Percentiles rank a stretch among this genome's conserved stretches.
Conservation (phyloP, 208 protist genomes). For the Acanthamoeba lenticulata region DNA sequence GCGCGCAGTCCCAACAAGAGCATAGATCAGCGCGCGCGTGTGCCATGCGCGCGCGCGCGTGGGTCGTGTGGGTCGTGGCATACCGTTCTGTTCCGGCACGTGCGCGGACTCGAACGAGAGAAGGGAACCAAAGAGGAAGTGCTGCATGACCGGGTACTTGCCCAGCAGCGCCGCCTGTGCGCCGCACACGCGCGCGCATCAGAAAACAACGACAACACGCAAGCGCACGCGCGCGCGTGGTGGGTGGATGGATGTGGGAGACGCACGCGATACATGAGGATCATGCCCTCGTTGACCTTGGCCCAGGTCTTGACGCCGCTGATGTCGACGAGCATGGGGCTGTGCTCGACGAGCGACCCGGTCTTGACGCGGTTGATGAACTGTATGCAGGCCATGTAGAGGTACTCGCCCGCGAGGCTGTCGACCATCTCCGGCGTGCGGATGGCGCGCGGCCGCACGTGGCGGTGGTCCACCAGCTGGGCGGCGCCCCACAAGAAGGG, state of each 20-base stretch:
- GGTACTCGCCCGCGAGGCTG: slow-evolving; percentile 80
- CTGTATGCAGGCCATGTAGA: slow-evolving; percentile 89
- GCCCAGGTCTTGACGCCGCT: slow-evolving; percentile 70
- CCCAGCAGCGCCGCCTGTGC: slow-evolving; percentile 70
- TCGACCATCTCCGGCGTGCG: slow-evolving; percentile 53
- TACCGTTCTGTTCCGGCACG: not conserved
- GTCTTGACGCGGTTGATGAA: slow-evolving; percentile 83
- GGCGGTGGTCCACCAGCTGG: slow-evolving; percentile 91
- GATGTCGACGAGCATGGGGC: slow-evolving; percentile 70
- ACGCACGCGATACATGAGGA: slow-evolving; percentile 73
- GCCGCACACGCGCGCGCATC: no score
- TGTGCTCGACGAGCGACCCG: slow-evolving; percentile 77
- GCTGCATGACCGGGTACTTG: slow-evolving; percentile 81
- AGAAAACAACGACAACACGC: no score
- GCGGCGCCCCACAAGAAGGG: slow-evolving; percentile 96
- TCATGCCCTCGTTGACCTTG: slow-evolving; percentile 78
- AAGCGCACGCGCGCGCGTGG: no score
- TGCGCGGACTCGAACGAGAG: slow-evolving; percentile 16
- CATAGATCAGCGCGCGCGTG: not conserved
- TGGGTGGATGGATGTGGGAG: no score
- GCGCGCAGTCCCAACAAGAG: not conserved
- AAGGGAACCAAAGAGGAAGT: slow-evolving; percentile 76
- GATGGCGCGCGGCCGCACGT: slow-evolving; percentile 81
- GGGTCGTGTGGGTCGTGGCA: not conserved
- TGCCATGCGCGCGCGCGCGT: not conserved